Percentiles rank a stretch among this genome's conserved stretches.
Evolutionary conservation across 768 basidiomycete species (phyloP).

Genomic region (Tricholoma saponaceum): DNA sequence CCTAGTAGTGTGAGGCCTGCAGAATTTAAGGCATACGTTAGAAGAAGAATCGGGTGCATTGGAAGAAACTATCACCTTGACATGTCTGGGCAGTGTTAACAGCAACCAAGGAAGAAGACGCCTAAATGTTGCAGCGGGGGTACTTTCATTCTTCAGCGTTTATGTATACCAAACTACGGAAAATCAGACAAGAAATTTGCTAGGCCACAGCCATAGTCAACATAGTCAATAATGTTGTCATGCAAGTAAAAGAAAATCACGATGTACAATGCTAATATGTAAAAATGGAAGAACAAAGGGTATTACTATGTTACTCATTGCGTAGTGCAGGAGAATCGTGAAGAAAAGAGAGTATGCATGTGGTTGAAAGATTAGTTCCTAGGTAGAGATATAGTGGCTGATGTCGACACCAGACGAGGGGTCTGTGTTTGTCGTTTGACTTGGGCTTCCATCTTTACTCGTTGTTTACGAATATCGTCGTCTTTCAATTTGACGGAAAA

Average conservation of each 20-base stretch:
- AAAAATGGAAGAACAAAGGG: background rate
- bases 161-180: no score
- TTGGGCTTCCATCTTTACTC: slow-evolving; percentile 71
- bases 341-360: background rate
- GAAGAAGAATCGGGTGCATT: no score
- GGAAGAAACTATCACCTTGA: background rate
- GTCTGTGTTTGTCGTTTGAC: slow-evolving; percentile 54
- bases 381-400: slow-evolving; percentile 22
- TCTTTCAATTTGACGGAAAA: slow-evolving; percentile 72
- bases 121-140: no score
- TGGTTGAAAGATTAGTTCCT: slow-evolving; percentile 8
- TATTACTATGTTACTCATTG: background rate
- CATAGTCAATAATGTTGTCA: background rate
- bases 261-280: background rate
- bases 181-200: no score
- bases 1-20: no score
- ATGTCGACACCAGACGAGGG: slow-evolving; percentile 25
- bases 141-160: no score
- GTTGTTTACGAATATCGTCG: slow-evolving; percentile 73
- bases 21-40: no score
- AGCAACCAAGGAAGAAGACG: background rate
- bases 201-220: no score
- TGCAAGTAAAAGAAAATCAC: background rate
- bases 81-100: background rate
- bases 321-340: background rate